phyloP scores from a whole-genome alignment of 495 filamentous ascomycete genomes.

The Hypoxylon cercidicola region DNA sequence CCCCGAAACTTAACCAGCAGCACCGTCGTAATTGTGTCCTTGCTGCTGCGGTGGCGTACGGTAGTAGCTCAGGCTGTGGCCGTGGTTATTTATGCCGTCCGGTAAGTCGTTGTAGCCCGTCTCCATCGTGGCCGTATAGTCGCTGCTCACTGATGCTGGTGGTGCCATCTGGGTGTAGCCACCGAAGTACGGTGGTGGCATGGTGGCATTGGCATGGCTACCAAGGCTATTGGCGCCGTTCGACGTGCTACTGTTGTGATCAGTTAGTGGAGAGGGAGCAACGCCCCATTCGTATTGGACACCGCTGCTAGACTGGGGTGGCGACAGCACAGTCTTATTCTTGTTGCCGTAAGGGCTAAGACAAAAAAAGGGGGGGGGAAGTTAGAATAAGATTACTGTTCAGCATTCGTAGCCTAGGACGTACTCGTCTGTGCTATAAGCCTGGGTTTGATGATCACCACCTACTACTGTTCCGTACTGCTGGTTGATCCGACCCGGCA shows the following conservation, averaged over 20 bases:
- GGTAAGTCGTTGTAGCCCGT: neutral
- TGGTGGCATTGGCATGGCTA: neutral
- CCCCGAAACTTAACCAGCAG: too few species aligned
- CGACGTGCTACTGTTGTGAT: neutral
- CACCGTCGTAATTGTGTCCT: neutral
- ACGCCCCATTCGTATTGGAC: constrained; percentile 15
- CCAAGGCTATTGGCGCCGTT: neutral
- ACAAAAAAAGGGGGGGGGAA: neutral
- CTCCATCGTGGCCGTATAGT: neutral
- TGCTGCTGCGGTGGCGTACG: neutral
- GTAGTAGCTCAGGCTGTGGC: constrained; percentile 8
- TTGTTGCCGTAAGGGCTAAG: constrained; percentile 17
- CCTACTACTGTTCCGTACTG: constrained; percentile 8
- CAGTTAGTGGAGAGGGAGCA: neutral
- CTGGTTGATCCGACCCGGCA: constrained; percentile 25
- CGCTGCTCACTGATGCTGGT: neutral
- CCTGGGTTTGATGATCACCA: constrained; percentile 2
- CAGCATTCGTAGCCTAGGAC: neutral
- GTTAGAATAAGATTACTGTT: constrained; percentile 1
- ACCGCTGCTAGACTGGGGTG: neutral
- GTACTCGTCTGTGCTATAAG: constrained; percentile 15
- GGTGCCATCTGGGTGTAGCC: neutral
- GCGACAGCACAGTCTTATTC: constrained; percentile 10
- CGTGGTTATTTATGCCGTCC: neutral
- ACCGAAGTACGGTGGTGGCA: constrained; percentile 16